phyloP scores from a whole-genome alignment of 441 rosid species.

The Kokia cookei region DNA sequence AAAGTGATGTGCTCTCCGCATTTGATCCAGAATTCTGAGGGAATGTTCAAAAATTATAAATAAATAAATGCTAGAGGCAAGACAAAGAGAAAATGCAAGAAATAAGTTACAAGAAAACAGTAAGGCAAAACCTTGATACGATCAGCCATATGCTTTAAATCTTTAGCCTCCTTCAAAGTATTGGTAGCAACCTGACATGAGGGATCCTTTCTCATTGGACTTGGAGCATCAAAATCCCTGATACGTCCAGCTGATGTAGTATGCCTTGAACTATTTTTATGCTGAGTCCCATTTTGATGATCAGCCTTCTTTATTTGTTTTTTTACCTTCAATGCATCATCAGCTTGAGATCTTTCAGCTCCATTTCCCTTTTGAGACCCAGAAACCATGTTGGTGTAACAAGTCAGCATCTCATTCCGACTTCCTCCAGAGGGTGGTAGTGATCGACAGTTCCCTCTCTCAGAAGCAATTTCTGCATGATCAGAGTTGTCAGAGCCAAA shows the following conservation, averaged over 20 bases:
- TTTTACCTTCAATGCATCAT: conserved; percentile 31
- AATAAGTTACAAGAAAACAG: conserved; percentile 7
- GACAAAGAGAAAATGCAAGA: conserved; percentile 2
- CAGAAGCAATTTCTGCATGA: conserved; percentile 33
- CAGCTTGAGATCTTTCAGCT: conserved; percentile 24
- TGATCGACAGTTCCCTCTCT: conserved; percentile 32
- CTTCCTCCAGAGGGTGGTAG: conserved; percentile 41
- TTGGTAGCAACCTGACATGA: conserved; percentile 63
- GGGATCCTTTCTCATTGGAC: conserved; percentile 69
- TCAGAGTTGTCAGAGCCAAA: conserved; percentile 25
- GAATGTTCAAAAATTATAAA: neutral
- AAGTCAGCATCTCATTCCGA: conserved; percentile 35
- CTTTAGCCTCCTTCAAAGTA: conserved; percentile 91
- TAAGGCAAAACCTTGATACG: conserved; percentile 63
- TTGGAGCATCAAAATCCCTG: conserved; percentile 52
- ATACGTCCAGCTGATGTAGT: conserved; percentile 45
- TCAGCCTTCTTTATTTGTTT: conserved; percentile 43
- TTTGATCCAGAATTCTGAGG: conserved; percentile 56
- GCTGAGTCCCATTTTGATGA: conserved; percentile 41
- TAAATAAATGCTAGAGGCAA: conserved; percentile 14
- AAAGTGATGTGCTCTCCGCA: conserved; percentile 57
- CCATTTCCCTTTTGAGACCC: conserved; percentile 13
- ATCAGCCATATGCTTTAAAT: conserved; percentile 91
- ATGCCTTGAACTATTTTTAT: conserved; percentile 28
- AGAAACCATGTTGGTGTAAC: conserved; percentile 16